Evolutionary conservation across 2,329 filamentous ascomycete species (phyloP), one percentile per base, ranked within the genome.

Genomic region (Cercospora citrullina): DNA sequence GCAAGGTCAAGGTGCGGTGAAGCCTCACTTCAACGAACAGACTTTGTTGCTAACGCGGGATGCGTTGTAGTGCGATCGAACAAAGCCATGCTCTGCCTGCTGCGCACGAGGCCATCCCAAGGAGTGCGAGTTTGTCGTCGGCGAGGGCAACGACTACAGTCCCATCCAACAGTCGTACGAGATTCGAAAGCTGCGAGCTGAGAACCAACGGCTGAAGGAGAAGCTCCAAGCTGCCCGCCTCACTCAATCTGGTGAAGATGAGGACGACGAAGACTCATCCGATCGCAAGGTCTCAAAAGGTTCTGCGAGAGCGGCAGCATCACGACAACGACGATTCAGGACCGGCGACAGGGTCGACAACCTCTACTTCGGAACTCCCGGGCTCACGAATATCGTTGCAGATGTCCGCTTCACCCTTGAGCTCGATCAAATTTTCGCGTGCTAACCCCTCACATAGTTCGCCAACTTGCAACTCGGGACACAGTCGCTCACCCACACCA

Each of bases 361-460:
- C 65, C 77, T 84, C 5, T 85, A 84, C 72, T 85, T 84, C 73
- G 83, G 82, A 7, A 82, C 80, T 53, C 82, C 83, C n/a, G 81
- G 81, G 5, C 77, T 84, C 51, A 81, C 81, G 12, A 84, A 78
- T 68, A 79, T 84, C 30, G 77, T 84, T 42, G 76, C 77, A 66
- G 83, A 85, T 73, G 83, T 84, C 71, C 66, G 77, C 70, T 21
- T 39, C n/a, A 18, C n/a, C 36, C 45, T 16, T 23, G 30, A 33
- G 61, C 53, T 3, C 61, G n/a, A 30, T 39, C 48, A 66, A 57
- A 66, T 30, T 9, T 58, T 39, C 66, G 45, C 30, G 65, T 42
- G 68, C 67, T 71, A 48, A 70, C 66, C 18, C 36, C 21, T 68
- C 33, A 14, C 59, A 31, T 36, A 74, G 83, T 84, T 84, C 67